Evolutionary conservation across 495 filamentous ascomycete genomes (phyloP), one percentile per base, ranked within the genome.

Genomic region (Acidiella bohemica): DNA sequence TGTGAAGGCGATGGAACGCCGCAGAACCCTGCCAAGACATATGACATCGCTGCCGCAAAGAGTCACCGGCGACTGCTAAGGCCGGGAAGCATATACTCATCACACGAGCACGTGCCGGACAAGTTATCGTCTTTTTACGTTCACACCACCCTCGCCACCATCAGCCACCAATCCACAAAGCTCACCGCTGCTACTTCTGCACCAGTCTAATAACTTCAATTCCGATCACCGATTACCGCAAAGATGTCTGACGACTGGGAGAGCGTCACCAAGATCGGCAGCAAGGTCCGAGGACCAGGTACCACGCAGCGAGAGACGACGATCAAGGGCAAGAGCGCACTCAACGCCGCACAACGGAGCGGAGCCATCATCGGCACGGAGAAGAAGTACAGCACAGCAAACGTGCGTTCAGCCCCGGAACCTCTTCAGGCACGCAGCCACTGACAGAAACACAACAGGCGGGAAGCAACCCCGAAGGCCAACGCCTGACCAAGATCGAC

Each of bases 401-500:
- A 93, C 59, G 84, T 93, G 79, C 41, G 84, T 76, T 41, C 34
- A 26, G 26, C 14, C 19, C 22, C 37, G 28, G 24, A 13, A 13
- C 25, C 41, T 24, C 40, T 22, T 6, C 11, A 37, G 17, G n/a
- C 25, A 5, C 31, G 20, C 22, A 29, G 17, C 26, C 1, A 44
- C 33, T 41, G 29, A 54, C 60, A 28, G 21, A 6, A 37, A 46
- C 29, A 10, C 25, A 10, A 26, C 18, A 54, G 51, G 35, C 48
- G 1, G 29, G 39, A 28, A 23, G 32, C 33, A 48, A 51, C 28
- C 44, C 70, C 46, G 88, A 96, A 68, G 90, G 90, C 55, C 90
- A 99, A 64, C 85, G 81, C 57, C 71, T 96, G 37, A 96, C 90
- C 31, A 99, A 95, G 70, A 86, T 99, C 59, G 90, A 96, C 72